Conservation (phyloP, 257 asterid species). For the Solanum tarapatanum region DNA sequence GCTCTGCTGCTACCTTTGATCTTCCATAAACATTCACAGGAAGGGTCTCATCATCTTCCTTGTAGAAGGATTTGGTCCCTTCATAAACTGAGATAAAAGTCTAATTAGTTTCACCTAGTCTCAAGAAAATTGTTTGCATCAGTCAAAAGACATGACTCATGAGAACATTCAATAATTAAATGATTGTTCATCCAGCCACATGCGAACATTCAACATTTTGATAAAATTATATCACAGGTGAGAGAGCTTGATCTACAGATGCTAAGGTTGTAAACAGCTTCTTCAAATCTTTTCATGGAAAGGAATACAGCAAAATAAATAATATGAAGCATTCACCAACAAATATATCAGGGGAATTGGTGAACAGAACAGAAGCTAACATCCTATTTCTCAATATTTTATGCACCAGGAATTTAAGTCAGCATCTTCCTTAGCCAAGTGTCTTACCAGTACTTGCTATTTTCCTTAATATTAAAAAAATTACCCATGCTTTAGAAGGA, state of each 20-base stretch:
- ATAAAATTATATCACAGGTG: neutral
- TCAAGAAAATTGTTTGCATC: neutral
- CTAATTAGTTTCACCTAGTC: conserved; percentile 3
- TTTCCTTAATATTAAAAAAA: neutral
- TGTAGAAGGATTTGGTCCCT: conserved; percentile 79
- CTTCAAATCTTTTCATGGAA: neutral
- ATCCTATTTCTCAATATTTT: neutral
- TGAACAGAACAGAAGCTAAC: neutral
- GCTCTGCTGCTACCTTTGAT: conserved; percentile 87
- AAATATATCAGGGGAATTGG: neutral
- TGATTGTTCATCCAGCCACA: neutral
- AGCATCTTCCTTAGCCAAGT: neutral
- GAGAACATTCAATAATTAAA: neutral
- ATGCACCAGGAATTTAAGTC: neutral
- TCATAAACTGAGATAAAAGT: conserved; percentile 59
- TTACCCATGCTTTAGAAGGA: neutral
- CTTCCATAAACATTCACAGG: conserved; percentile 94
- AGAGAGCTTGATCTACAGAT: neutral
- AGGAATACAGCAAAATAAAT: neutral
- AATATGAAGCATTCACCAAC: neutral
- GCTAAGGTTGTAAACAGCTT: neutral
- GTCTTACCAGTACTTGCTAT: neutral
- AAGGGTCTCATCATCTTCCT: conserved; percentile 76
- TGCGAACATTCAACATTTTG: neutral
- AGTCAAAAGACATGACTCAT: neutral